A percentile compares a stretch with the other conserved stretches of the same genome.
Conservation (phyloP, 345 rosid species). For the Noccaea caerulescens region DNA sequence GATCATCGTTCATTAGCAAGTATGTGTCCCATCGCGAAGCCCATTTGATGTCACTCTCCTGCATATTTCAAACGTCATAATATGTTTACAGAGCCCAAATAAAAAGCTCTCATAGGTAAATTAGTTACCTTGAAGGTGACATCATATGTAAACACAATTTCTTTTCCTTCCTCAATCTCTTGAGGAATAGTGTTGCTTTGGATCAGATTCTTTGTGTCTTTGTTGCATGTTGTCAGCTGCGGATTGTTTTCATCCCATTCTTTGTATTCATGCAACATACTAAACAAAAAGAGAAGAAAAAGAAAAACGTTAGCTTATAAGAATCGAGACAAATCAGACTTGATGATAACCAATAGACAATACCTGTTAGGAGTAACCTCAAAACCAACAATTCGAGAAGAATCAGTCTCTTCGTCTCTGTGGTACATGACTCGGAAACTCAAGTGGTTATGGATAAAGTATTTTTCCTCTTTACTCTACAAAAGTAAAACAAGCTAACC, state of each 20-base stretch:
- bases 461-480: conserved; percentile 92
- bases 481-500: conserved; percentile 26
- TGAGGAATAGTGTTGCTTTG: conserved; percentile 86
- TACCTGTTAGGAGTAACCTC: conserved; percentile 94
- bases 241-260: conserved; percentile 86
- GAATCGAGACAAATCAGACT: neutral
- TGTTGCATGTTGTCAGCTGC: conserved; percentile 84
- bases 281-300: conserved; percentile 37
- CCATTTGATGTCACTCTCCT: conserved; percentile 98
- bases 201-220: conserved; percentile 77
- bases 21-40: conserved; percentile 99
- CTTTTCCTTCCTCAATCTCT: conserved; percentile 70
- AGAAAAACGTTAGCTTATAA: conserved; percentile 10
- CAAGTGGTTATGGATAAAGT: conserved; percentile 89
- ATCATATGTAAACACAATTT: conserved; percentile 86
- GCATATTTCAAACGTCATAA: conserved; percentile 21
- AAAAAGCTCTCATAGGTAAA: neutral
- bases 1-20: conserved; percentile 94
- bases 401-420: conserved; percentile 71
- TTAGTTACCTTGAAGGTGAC: conserved; percentile 76
- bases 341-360: conserved; percentile 8
- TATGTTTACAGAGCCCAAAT: neutral
- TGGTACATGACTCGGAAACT: conserved; percentile 94
- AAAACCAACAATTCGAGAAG: conserved; percentile 94
- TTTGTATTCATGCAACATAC: conserved; percentile 91